Conservation (phyloP, 2,329 filamentous ascomycete species). For the Leptodontidium sp. region DNA sequence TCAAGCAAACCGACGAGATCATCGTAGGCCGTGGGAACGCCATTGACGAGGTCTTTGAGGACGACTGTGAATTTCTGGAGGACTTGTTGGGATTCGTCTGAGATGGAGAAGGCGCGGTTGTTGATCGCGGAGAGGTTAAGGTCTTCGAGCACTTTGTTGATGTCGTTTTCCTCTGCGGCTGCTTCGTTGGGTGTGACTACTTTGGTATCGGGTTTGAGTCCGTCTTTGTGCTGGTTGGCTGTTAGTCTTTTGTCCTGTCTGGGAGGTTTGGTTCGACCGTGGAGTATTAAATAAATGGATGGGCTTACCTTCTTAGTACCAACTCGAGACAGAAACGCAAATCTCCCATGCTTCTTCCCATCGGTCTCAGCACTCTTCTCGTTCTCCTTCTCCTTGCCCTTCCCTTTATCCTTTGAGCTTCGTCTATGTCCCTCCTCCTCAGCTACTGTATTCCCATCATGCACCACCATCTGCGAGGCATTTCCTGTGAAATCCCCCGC, state of each 20-base stretch:
- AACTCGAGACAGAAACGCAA: slow-evolving; percentile 49
- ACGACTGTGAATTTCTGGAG: slow-evolving; percentile 86
- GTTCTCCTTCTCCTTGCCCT: slow-evolving; percentile 44
- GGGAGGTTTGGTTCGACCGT: not conserved
- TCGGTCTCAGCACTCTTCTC: slow-evolving; percentile 44
- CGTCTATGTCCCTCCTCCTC: slow-evolving; percentile 36
- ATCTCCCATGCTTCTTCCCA: slow-evolving; percentile 50
- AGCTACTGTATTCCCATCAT: slow-evolving; percentile 52
- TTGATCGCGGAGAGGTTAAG: slow-evolving; percentile 85
- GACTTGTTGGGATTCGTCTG: slow-evolving; percentile 83
- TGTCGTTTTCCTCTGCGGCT: slow-evolving; percentile 70
- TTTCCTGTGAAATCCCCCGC: slow-evolving; percentile 42
- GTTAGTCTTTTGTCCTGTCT: slow-evolving; percentile 30
- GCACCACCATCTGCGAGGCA: slow-evolving; percentile 50
- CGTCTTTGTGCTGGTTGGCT: slow-evolving; percentile 51
- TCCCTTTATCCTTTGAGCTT: slow-evolving; percentile 39
- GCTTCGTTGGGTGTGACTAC: slow-evolving; percentile 50
- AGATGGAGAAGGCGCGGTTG: slow-evolving; percentile 85
- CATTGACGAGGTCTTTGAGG: slow-evolving; percentile 90
- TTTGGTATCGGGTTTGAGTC: slow-evolving; percentile 50
- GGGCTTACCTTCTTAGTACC: slow-evolving; percentile 41
- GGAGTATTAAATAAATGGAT: not conserved
- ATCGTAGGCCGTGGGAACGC: slow-evolving; percentile 90
- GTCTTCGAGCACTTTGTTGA: slow-evolving; percentile 80
- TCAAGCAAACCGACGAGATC: slow-evolving; percentile 76